These are phyloP conservation scores for Ceratocystis cacaofunesta DNA, from an alignment of 2,329 filamentous ascomycete genomes.

Conservation along the genomic window DNA sequence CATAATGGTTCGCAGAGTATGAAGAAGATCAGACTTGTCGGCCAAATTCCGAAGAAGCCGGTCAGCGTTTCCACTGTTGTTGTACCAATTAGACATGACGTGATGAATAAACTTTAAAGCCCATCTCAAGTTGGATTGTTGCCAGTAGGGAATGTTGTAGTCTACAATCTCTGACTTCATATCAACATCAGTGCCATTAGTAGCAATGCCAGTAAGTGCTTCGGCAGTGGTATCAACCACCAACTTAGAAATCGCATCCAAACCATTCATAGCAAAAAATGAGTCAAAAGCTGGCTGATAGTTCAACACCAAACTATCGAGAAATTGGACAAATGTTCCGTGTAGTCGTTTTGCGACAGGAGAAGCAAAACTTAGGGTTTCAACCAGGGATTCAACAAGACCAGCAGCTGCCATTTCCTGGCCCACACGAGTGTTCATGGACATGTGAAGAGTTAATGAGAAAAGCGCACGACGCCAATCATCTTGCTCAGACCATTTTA, in stretches of 20 bases:
- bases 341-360: slow-evolving; percentile 69
- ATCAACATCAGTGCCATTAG: slow-evolving; percentile 55
- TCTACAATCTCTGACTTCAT: slow-evolving; percentile 71
- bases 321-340: slow-evolving; percentile 68
- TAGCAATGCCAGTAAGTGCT: slow-evolving; percentile 49
- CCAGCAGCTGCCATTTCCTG: slow-evolving; percentile 78
- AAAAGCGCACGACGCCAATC: slow-evolving; percentile 87
- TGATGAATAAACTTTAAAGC: slow-evolving; percentile 93
- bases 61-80: slow-evolving; percentile 66
- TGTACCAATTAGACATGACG: slow-evolving; percentile 66
- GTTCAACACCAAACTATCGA: slow-evolving; percentile 76
- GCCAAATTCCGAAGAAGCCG: slow-evolving; percentile 83
- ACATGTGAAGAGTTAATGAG: slow-evolving; percentile 69
- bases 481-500: slow-evolving; percentile 40
- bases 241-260: slow-evolving; percentile 81
- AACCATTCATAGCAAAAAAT: slow-evolving; percentile 65
- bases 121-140: slow-evolving; percentile 87
- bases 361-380: slow-evolving; percentile 73
- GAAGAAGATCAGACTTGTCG: slow-evolving; percentile 74
- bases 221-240: slow-evolving; percentile 63
- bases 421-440: slow-evolving; percentile 31
- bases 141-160: slow-evolving; percentile 83
- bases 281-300: slow-evolving; percentile 73
- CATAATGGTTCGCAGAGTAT: slow-evolving; percentile 66
- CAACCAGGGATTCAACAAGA: slow-evolving; percentile 76